These are phyloP conservation scores for Ustilago bromivora DNA, from an alignment of 1,284 basidiomycete species.

Conservation along the genomic window DNA sequence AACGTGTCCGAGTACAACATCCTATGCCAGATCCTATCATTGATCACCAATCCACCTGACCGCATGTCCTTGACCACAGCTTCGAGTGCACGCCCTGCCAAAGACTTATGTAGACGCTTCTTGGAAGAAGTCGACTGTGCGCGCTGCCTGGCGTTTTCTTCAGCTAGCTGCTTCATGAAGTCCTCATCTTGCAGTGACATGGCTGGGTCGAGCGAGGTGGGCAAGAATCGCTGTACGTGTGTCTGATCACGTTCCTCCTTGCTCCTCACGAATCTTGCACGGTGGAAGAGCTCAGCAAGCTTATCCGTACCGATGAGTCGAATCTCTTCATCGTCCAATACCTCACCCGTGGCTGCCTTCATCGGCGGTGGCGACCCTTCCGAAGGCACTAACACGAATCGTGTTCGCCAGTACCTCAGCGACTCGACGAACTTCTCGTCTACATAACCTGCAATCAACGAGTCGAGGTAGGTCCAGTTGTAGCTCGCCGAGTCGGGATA, in stretches of 20 bases:
- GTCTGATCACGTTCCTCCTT: constrained; percentile 38
- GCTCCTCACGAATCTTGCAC: constrained; percentile 50
- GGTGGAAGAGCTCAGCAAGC: constrained; percentile 82
- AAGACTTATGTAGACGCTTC: constrained; percentile 43
- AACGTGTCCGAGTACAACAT: constrained; percentile 65
- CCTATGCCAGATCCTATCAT: constrained; percentile 67
- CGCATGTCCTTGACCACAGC: constrained; percentile 62
- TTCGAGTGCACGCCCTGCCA: constrained; percentile 36
- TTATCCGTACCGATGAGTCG: constrained; percentile 90
- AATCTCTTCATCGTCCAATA: constrained; percentile 82
- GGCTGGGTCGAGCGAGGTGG: constrained; percentile 67
- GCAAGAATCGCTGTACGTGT: constrained; percentile 62
- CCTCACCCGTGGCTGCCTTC: constrained; percentile 64
- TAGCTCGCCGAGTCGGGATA: constrained; percentile 78
- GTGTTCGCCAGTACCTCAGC: constrained; percentile 84
- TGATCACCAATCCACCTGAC: constrained; percentile 57
- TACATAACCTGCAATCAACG: constrained; percentile 69
- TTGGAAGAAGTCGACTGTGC: constrained; percentile 37
- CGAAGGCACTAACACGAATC: constrained; percentile 93
- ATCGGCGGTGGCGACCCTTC: constrained; percentile 76
- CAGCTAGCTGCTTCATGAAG: constrained; percentile 62
- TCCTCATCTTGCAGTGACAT: constrained; percentile 62
- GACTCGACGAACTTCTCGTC: constrained; percentile 65
- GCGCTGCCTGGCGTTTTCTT: constrained; percentile 50
- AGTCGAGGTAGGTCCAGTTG: constrained; percentile 71